Evolutionary conservation across 306 rosid genomes (phyloP).

Genomic region (Cicer yamashitae): DNA sequence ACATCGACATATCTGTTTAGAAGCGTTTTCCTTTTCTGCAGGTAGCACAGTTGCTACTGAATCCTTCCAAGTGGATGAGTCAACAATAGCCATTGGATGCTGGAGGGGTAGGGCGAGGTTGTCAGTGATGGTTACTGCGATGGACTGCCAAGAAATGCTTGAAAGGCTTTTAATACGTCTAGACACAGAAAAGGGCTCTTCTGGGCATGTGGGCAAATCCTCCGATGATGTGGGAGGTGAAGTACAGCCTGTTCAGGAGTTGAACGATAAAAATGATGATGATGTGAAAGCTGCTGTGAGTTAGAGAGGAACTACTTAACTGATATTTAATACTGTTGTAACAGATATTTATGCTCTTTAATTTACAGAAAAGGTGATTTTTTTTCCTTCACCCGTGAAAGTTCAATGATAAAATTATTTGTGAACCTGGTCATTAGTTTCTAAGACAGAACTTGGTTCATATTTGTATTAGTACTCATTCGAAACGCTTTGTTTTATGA

Average conservation of each 20-base stretch:
- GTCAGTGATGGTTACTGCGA: conserved; percentile 82
- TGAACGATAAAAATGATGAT: conserved; percentile 38
- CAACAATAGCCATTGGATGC: conserved; percentile 96
- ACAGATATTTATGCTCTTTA: conserved; percentile 34
- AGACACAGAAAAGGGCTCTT: conserved; percentile 53
- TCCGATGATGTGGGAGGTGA: conserved; percentile 44
- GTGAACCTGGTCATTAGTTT: conserved; percentile 7
- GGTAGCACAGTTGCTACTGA: conserved; percentile 48
- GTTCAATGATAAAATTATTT: not conserved
- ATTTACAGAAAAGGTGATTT: conserved; percentile 24
- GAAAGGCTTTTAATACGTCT: conserved; percentile 70
- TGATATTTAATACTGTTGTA: conserved; percentile 30
- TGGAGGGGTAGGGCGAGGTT: conserved; percentile 92
- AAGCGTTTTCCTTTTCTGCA: conserved; percentile 48
- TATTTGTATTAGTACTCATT: conserved; percentile 19
- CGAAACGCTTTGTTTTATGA: not conserved
- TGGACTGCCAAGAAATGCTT: conserved; percentile 88
- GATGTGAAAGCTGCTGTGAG: conserved; percentile 39
- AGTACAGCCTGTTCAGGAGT: conserved; percentile 43
- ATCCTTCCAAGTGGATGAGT: conserved; percentile 63
- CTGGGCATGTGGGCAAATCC: conserved; percentile 40
- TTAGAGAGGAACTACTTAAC: conserved; percentile 32
- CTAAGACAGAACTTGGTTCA: not conserved
- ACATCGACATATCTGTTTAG: not conserved
- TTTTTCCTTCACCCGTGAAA: conserved; percentile 7